phyloP scores from a whole-genome alignment of 2,329 filamentous ascomycete genomes.

The Malbranchea zuffiana region DNA sequence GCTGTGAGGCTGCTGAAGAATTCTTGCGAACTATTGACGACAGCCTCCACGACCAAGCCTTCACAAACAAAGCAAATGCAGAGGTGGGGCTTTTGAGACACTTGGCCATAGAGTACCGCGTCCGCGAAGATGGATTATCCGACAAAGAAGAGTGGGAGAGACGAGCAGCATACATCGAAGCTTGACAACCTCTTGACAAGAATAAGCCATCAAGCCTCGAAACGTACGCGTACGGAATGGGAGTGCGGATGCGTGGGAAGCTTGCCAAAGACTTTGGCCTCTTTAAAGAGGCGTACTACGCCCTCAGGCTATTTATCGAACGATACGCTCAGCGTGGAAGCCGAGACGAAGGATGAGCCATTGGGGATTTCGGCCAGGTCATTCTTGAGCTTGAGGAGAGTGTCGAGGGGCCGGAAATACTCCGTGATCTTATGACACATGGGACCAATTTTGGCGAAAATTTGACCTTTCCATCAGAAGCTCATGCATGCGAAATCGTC shows the following conservation, averaged over 20 bases:
- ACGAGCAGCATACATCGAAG: conserved; percentile 6
- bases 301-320: conserved; percentile 9
- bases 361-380: conserved; percentile 7
- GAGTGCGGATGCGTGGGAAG: conserved; percentile 7
- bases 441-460: conserved; percentile 1
- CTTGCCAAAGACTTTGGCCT: conserved; percentile 9
- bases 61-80: conserved; percentile 6
- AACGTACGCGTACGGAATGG: conserved; percentile 7
- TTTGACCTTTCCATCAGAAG: not conserved
- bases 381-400: conserved; percentile 7
- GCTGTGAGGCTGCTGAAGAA: conserved; percentile 5
- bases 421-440: conserved; percentile 1
- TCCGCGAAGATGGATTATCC: conserved; percentile 1
- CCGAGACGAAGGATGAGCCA: conserved; percentile 8
- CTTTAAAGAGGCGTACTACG: conserved; percentile 7
- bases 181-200: conserved; percentile 5
- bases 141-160: conserved; percentile 6
- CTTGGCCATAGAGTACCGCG: conserved; percentile 3
- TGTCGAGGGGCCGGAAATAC: not conserved
- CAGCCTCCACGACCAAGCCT: not conserved
- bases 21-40: not conserved
- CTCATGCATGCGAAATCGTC: conserved; percentile 4
- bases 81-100: conserved; percentile 4
- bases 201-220: conserved; percentile 7
- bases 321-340: conserved; percentile 7